phyloP scores from a whole-genome alignment of 2,329 filamentous ascomycete species.

The Pseudogymnoascus sp. region DNA sequence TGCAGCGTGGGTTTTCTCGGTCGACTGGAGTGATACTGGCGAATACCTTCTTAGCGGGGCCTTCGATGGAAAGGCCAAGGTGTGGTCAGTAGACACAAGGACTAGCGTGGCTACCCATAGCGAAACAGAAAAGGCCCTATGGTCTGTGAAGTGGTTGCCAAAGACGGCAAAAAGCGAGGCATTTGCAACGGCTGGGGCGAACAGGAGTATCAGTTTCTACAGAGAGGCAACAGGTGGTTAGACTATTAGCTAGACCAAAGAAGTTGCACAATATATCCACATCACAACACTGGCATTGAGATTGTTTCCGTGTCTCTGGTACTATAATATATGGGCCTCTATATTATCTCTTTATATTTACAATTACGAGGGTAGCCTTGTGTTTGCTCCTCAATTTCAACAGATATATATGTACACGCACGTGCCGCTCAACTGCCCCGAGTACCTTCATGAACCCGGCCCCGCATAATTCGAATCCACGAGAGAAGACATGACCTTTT shows the following conservation, averaged over 20 bases:
- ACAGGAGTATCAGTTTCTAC: constrained; percentile 71
- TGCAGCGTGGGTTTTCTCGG: constrained; percentile 77
- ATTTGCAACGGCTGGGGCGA: constrained; percentile 74
- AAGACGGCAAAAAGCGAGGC: constrained; percentile 57
- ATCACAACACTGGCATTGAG: not conserved
- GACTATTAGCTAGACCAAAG: not conserved
- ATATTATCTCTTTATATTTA: not conserved
- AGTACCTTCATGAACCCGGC: not conserved
- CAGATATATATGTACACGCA: not conserved
- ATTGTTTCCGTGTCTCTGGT: not conserved
- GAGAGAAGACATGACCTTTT: constrained; percentile 19
- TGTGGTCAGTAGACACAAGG: constrained; percentile 83
- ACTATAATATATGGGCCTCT: not conserved
- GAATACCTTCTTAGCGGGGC: constrained; percentile 84
- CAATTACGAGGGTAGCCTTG: not conserved
- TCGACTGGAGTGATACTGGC: constrained; percentile 90
- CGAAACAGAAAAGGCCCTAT: constrained; percentile 78
- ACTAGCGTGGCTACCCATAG: constrained; percentile 88
- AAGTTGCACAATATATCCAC: constrained; percentile 2
- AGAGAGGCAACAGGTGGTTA: constrained; percentile 65
- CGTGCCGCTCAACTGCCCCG: not conserved
- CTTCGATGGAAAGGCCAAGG: constrained; percentile 89
- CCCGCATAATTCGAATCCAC: constrained; percentile 12
- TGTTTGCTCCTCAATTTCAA: not conserved
- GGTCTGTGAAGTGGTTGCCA: constrained; percentile 77